Conservation (phyloP, 2,329 filamentous ascomycete genomes). For the Diaporthe ampelina region DNA sequence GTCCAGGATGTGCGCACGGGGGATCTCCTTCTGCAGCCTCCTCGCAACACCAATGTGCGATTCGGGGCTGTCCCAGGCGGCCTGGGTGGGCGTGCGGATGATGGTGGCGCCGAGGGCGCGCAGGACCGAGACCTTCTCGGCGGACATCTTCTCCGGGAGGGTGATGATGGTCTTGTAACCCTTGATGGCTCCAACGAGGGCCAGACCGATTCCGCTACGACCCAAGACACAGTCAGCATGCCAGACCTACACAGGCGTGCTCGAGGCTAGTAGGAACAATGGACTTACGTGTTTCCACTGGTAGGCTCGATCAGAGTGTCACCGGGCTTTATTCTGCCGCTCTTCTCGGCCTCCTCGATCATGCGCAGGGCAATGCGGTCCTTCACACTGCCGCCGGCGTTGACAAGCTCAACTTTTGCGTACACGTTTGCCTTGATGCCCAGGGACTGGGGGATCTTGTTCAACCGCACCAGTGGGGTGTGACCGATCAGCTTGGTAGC, state of each 20-base stretch:
- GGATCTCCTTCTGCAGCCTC: conserved; percentile 92
- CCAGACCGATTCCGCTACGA: conserved; percentile 85
- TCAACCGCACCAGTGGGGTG: conserved; percentile 94
- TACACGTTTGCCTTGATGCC: conserved; percentile 92
- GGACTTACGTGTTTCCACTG: conserved; percentile 85
- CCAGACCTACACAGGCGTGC: neutral
- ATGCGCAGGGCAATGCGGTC: conserved; percentile 96
- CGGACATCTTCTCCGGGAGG: conserved; percentile 98
- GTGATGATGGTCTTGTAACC: conserved; percentile 99
- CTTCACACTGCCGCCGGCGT: conserved; percentile 93
- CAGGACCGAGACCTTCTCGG: conserved; percentile 96
- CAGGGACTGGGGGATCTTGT: conserved; percentile 91
- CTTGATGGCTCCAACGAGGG: conserved; percentile 94
- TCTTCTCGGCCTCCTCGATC: conserved; percentile 95
- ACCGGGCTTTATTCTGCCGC: conserved; percentile 94
- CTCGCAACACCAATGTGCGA: conserved; percentile 96
- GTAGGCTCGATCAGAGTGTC: conserved; percentile 98
- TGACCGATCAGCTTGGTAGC: conserved; percentile 93
- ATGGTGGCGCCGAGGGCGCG: conserved; percentile 96
- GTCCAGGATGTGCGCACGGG: conserved; percentile 96
- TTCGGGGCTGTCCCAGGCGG: conserved; percentile 93
- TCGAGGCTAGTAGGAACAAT: conserved; percentile 46
- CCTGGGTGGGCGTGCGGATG: conserved; percentile 96
- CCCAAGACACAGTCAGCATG: conserved; percentile 46
- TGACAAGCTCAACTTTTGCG: conserved; percentile 93